Evolutionary conservation across 345 rosid genomes (phyloP), one percentile per base, ranked within the genome.

Genomic region (Capsella bursapastoris): DNA sequence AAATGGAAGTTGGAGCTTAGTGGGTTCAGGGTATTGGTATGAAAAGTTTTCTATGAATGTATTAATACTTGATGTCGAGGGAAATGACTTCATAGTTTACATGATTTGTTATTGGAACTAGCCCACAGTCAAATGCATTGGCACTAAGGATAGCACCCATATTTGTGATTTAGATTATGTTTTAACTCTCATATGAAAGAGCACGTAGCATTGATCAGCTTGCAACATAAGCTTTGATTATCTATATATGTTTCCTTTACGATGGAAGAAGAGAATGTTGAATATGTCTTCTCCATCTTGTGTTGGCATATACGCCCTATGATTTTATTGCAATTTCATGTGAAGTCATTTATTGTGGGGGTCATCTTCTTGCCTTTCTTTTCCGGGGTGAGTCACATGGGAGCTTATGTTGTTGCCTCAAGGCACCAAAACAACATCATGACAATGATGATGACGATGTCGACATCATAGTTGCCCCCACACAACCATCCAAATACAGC

Each of bases 311-410:
- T 38, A 22, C 25, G 2, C 10, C 43, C 43, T 35, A 51, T 64
- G 62, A 55, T 38, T 32, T 22, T 4, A 74, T 31, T 48, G 60
- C 66, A 57, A 27, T 25, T 34, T 44, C 43, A 28, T 74, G 44
- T 48, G 72, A 66, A 48, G 29, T 69, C 74, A 75, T 76, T 55
- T 47, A 69, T 45, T 69, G 58, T 62, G 65, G 70, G 64, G 58
- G 31, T 61, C 64, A 75, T 60, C 57, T 50, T 66, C 59, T 52
- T 29, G 50, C 31, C 47, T 60, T 52, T 52, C 60, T 60, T 25
- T 53, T 53, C 48, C 68, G 61, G 2, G 38, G 64, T 52, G 70
- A 52, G 75, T 76, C 70, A 76, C 75, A 76, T 76, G 79, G 75
- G 27, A 55, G 70, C 66, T 76, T 47, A 76, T 75, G 64, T 60